Base-by-base conservation (phyloP, 164 flowering plant genomes). In the Chimonanthus praecox region DNA sequence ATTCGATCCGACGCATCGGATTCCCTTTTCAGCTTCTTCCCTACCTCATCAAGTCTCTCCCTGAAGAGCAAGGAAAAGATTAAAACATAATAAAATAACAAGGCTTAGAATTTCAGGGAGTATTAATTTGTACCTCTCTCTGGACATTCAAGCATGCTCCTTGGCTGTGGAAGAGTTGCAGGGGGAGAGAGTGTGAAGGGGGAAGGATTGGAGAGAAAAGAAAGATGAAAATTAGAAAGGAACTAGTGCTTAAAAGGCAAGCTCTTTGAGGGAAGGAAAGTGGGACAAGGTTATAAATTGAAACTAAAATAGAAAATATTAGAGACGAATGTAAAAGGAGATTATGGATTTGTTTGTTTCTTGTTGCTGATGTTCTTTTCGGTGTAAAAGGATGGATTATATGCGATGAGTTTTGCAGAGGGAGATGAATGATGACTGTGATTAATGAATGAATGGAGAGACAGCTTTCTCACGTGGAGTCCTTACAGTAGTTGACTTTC, bases 21-120 rank as follows among this genome's bases (percentile, higher is more conserved):
- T 74, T 90, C 91, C 75, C 92, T 86, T 84, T 90, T 93, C 54
- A 90, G 78, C 87, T 86, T 91, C 89, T 93, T 88, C 1, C 88
- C 91, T 82, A 86, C 78, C 85, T 91, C 98, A 61, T 89, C 95
- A 71, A 81, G 81, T 77, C 84, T 86, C 80, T 90, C 92, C 85
- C 93, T 89, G 60, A 13, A 54, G 60, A 58, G 43, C 16, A 70
- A 76, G 4, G 9, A 49, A 68, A 74, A 47, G 13, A 54, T 2
- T 3, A 47, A 70, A 71, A 51, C n/a, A 13, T 8, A 54, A 54
- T 54, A 3, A 58, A 72, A 33, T 33, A 33, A 33, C 33, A 33
- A 33, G 33, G 33, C 33, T 33, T 33, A 33, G 33, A 33, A 33
- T 33, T 33, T 33, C 33, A 33, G 33, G 33, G 33, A 33, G 33